phyloP scores from a whole-genome alignment of 2,329 filamentous ascomycete species.

The Ophiostoma montium region DNA sequence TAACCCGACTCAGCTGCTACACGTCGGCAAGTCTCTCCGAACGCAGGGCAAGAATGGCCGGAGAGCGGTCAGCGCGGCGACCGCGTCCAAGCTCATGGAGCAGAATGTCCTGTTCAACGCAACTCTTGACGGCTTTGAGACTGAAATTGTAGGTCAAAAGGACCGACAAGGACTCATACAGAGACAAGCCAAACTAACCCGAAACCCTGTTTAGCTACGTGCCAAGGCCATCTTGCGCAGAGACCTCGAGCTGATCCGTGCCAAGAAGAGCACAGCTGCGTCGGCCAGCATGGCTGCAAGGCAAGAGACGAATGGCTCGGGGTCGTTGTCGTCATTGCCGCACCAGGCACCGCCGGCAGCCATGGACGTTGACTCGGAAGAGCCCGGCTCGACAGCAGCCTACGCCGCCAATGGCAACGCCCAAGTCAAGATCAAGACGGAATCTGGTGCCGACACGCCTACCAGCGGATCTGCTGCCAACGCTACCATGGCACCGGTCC shows the following conservation, averaged over 20 bases:
- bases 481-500: constrained; percentile 34
- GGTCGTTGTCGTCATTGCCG: neutral
- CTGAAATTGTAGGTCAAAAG: constrained; percentile 35
- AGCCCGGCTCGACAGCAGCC: neutral
- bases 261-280: constrained; percentile 13
- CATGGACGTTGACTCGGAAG: constrained; percentile 20
- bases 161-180: too few relatives aligned
- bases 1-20: constrained; percentile 33
- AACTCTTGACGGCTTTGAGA: constrained; percentile 41
- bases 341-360: constrained; percentile 15
- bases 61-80: constrained; percentile 21
- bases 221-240: constrained; percentile 42
- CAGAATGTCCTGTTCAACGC: constrained; percentile 35
- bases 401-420: neutral
- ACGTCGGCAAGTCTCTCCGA: constrained; percentile 43
- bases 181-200: neutral
- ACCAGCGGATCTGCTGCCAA: neutral
- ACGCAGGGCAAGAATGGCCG: constrained; percentile 32
- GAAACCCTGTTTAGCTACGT: constrained; percentile 21
- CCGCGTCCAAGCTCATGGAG: constrained; percentile 30
- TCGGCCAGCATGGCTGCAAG: constrained; percentile 6
- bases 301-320: neutral
- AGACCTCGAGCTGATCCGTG: constrained; percentile 33
- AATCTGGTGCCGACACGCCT: constrained; percentile 17
- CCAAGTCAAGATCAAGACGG: constrained; percentile 21